Evolutionary conservation across 768 basidiomycete species (phyloP).

Genomic region (Amanita polypyramis): DNA sequence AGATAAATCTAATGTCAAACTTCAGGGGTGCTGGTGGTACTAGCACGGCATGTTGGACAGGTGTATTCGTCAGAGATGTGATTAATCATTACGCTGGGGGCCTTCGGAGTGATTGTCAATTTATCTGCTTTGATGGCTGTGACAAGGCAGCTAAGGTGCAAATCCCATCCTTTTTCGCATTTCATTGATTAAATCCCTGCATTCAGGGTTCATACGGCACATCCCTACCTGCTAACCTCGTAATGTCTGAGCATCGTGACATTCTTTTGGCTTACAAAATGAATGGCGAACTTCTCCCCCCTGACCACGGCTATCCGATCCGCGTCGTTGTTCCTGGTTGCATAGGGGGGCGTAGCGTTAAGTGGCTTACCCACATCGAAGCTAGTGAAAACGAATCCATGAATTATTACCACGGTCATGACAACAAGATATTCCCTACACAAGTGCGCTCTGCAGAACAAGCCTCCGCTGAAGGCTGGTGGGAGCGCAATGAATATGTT

Average conservation of each 20-base stretch:
- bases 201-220: not conserved
- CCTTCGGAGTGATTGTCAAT: constrained; percentile 22
- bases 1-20: not conserved
- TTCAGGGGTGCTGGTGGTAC: constrained; percentile 31
- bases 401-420: constrained; percentile 37
- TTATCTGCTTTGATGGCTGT: constrained; percentile 50
- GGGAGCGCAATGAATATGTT: constrained; percentile 30
- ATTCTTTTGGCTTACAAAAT: not conserved
- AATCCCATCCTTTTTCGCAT: not conserved
- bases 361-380: constrained; percentile 52
- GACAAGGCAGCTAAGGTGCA: constrained; percentile 22
- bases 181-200: not conserved
- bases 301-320: constrained; percentile 60
- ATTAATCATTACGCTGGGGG: constrained; percentile 33
- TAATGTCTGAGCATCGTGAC: constrained; percentile 2
- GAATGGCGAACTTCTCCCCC: constrained; percentile 25
- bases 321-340: constrained; percentile 53
- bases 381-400: constrained; percentile 38
- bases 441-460: constrained; percentile 41
- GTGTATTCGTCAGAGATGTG: constrained; percentile 46
- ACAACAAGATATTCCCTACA: constrained; percentile 55
- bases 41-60: constrained; percentile 49
- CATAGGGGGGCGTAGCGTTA: constrained; percentile 50
- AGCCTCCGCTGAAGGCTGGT: constrained; percentile 40
- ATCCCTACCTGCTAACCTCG: not conserved